Base-by-base conservation (phyloP, 139 green algal species). In the Coelastrella sp. region DNA sequence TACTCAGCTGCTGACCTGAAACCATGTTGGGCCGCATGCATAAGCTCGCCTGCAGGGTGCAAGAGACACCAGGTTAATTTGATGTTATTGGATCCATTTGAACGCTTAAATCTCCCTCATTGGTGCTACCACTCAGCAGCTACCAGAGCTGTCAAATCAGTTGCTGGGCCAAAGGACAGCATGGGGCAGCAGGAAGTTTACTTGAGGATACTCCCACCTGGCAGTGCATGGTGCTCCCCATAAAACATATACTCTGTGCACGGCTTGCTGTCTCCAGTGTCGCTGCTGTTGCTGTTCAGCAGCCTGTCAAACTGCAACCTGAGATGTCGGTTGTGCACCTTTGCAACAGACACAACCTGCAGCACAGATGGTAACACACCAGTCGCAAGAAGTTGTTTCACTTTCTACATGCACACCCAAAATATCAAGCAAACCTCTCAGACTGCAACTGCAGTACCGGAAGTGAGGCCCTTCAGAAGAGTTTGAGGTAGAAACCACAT, bases 281-380 rank as follows among this genome's bases (percentile, higher is more conserved):
- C 60, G 16, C 19, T 57, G 17, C 78, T 20, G 32, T 64, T 23
- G 20, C 73, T 23, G 80, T 58, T 20, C 19, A 23, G 23, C 3
- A 80, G 16, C 74, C 73, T 58, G 32, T 96, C 94, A 88, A 96
- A 97, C 22, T 92, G 91, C 73, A 89, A 80, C 64, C 95, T 91
- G 54, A 97, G 89, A 87, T 91, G 94, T 20, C 95, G 86, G 92
- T 97, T 97, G 90, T 98, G 96, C 17, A 98, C 87, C 68, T 94
- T 90, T 4, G 91, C 93, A 19, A 94, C 92, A 22, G 89, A 78
- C 57, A 92, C 80, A 23, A 96, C 89, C 76, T 90, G 66, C 81
- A 78, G n/a, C 65, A 83, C n/a, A 54, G 73, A 47, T 47, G 32
- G 85, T 85, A 85, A 58, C 60, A 81, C 23, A 84, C 32, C 32